These are phyloP conservation scores for Myochromella boudieri DNA, from an alignment of 768 basidiomycete species.

Conservation along the genomic window DNA sequence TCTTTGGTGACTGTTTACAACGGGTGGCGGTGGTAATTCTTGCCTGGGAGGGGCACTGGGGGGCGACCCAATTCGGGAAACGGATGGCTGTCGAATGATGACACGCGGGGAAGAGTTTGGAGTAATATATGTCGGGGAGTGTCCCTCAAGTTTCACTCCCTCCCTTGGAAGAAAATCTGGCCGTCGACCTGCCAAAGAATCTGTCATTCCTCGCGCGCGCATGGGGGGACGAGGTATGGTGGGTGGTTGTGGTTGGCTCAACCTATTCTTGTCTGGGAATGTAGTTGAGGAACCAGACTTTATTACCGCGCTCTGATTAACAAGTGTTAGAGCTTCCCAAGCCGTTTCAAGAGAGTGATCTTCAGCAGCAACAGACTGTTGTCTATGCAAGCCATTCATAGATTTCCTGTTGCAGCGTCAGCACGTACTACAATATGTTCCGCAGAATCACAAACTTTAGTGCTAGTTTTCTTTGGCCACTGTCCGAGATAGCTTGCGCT, in stretches of 20 bases:
- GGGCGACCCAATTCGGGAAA: conserved; percentile 40
- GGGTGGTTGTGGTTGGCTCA: conserved; percentile 31
- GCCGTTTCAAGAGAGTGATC: conserved; percentile 20
- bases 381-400: conserved; percentile 25
- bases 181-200: conserved; percentile 30
- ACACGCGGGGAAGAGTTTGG: conserved; percentile 28
- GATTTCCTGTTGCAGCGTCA: conserved; percentile 25
- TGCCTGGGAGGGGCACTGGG: conserved; percentile 51
- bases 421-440: not conserved
- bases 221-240: conserved; percentile 36
- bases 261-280: conserved; percentile 28
- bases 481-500: not conserved
- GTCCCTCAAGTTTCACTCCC: conserved; percentile 7
- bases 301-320: conserved; percentile 17
- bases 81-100: conserved; percentile 42
- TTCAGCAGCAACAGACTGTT: conserved; percentile 18
- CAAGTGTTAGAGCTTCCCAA: conserved; percentile 23
- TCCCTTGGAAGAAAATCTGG: conserved; percentile 29
- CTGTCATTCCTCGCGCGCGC: conserved; percentile 52
- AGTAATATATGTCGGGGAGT: conserved; percentile 19
- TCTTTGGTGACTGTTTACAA: too few species aligned
- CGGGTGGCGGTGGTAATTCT: conserved; percentile 46
- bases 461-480: conserved; percentile 9
- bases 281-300: conserved; percentile 32
- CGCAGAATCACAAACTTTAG: conserved; percentile 16